Base-by-base conservation (phyloP, 768 basidiomycete genomes). In the Rhodotorula kratochvilovae region DNA sequence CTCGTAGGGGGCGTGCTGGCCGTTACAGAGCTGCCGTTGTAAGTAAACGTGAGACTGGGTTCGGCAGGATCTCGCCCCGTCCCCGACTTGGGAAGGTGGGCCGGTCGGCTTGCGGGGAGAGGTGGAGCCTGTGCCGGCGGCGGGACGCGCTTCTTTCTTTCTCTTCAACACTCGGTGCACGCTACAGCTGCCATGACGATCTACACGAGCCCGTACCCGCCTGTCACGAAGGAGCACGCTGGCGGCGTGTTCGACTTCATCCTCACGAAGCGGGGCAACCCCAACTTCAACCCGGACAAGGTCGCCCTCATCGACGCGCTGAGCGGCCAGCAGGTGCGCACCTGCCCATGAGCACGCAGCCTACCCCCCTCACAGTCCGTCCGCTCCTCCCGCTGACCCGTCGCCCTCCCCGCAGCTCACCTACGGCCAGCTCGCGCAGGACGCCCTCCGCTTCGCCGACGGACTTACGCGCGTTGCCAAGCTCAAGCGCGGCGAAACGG, bases 1-100 rank as follows among this genome's bases (percentile, higher is more conserved):
- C 85, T 99, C 25, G 88, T 98, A 13, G 96, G 96, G 29, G 96
- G 96, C 4, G 83, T 93, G 21, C 89, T 98, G 64, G 95, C 97
- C 78, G 92, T 91, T 23, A 90, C 92, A 27, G 89, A 87, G 31
- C 79, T 98, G 15, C 67, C 67, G 51, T 85, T 89, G n/a, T 85
- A 87, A 43, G n/a, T n/a, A n/a, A n/a, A n/a, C n/a, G n/a, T n/a
- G n/a, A n/a, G n/a, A n/a, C n/a, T n/a, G n/a, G n/a, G n/a, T n/a
- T n/a, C n/a, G n/a, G n/a, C n/a, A n/a, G n/a, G n/a, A n/a, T n/a
- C n/a, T n/a, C n/a, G n/a, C n/a, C n/a, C n/a, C n/a, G n/a, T n/a
- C n/a, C n/a, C 17, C 23, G 27, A 42, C 5, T 21, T 23, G 25
- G 48, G 2, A 50, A 50, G 11, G 25, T 27, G 27, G 48, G 27